These are phyloP conservation scores for Teunomyces pallodes DNA, from an alignment of 805 yeast species.

Conservation along the genomic window DNA sequence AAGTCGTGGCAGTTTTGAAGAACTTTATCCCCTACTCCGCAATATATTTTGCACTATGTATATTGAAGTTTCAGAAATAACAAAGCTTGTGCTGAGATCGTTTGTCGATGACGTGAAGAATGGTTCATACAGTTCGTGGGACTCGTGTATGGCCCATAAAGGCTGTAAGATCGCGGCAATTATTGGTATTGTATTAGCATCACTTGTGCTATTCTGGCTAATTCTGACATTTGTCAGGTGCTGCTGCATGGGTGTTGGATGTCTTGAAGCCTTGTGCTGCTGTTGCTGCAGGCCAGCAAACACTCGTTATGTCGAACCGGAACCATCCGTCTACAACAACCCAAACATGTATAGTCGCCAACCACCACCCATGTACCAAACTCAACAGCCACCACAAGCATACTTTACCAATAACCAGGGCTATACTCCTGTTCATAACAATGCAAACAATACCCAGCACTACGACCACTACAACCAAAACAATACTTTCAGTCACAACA, in stretches of 20 bases:
- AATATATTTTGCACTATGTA: constrained; percentile 6
- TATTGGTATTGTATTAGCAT: constrained; percentile 64
- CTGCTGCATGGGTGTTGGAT: constrained; percentile 49
- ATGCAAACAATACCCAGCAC: no score
- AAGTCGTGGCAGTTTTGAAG: background rate
- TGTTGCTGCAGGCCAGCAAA: constrained; percentile 42
- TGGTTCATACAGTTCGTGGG: constrained; percentile 65
- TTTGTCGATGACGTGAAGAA: constrained; percentile 21
- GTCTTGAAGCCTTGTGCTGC: constrained; percentile 46
- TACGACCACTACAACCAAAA: constrained; percentile 6
- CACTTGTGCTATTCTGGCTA: constrained; percentile 54
- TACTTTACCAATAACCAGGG: constrained; percentile 12
- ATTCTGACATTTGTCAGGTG: constrained; percentile 55
- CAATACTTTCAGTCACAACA: constrained; percentile 8
- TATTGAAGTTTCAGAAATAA: constrained; percentile 1
- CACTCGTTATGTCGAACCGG: constrained; percentile 12
- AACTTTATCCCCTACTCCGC: background rate
- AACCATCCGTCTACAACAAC: constrained; percentile 25
- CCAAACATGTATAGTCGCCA: constrained; percentile 35
- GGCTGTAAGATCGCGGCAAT: constrained; percentile 76
- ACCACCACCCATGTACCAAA: constrained; percentile 12
- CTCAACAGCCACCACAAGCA: constrained; percentile 12
- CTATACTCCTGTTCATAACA: constrained; percentile 10
- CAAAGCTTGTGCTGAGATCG: background rate
- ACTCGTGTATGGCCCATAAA: constrained; percentile 75